Evolutionary conservation across 768 basidiomycete genomes (phyloP), one percentile per base, ranked within the genome.

Genomic region (Pisolithus albus): DNA sequence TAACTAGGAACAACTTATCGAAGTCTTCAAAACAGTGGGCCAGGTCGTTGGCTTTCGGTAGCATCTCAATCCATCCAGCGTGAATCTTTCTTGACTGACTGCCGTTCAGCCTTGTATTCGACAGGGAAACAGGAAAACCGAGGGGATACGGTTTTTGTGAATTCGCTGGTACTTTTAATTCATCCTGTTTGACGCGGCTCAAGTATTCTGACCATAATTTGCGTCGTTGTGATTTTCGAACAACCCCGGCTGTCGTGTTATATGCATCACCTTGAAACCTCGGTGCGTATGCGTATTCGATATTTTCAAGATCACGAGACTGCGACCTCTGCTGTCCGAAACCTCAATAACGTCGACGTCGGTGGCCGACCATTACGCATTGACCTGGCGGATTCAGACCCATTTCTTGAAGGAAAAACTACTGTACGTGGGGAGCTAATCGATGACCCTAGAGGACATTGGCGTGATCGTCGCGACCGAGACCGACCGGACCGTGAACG

Each of bases 61-160:
- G 1, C 45, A 44, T 47, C 4, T n/a, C 48, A 19, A 28, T 28
- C 7, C 11, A 44, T 28, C 24, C 21, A 28, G 34, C 19, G 40
- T 45, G 34, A 55, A 13, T 26, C 46, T 26, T 47, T 40, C 43
- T 16, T 10, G 18, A 26, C 56, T 49, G 16, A 58, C 30, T 43
- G 49, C 9, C 6, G 32, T 51, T 59, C 59, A 92, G 90, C 66
- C 76, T 92, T 45, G 89, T 92, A 44, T 91, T 88, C 69, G 90
- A 92, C 73, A 76, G 90, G 63, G 90, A 91, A 52, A 92, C 92
- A n/a, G 92, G 91, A 50, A 94, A 94, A 66, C 90, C 92, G 47
- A 86, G 85, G 70, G 92, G 92, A 26, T 95, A 93, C 67, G 92
- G 92, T 19, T 92, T 92, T 64, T 92, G 90, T 75, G 90, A 92